Evolutionary conservation across 345 rosid genomes (phyloP), one percentile per base, ranked within the genome.

Genomic region (Leavenworthia alabamica): DNA sequence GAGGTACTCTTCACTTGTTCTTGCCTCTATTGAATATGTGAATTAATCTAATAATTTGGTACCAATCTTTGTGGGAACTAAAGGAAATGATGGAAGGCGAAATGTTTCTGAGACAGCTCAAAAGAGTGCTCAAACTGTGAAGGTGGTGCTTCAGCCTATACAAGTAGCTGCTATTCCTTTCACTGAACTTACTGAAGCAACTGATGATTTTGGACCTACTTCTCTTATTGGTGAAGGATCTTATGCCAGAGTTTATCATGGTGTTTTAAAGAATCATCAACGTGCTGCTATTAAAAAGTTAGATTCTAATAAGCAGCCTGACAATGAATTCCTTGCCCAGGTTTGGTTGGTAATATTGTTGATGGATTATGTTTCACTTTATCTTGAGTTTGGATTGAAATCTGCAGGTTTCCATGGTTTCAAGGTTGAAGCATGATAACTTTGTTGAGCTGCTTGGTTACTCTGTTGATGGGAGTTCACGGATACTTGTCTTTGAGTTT

Each of bases 341-440:
- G 14, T 37, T 6, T 45, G 1, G 37, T 58, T 11, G 15, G 7
- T 24, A 5, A 1, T 33, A 2, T 35, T 1, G 41, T 50, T 49
- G 10, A 11, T n/a, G 24, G 9, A 19, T 50, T 50, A 23, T 36
- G 27, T 14, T 10, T 3, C n/a, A n/a, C 6, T 3, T 62, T 11
- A 9, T 3, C 4, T n/a, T n/a, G 7, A 3, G 3, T 48, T 28
- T 20, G 22, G 2, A 1, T 31, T 39, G n/a, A n/a, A n/a, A n/a
- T n/a, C n/a, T 62, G 26, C 71, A 85, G 88, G 86, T 85, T 66
- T 85, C 91, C 26, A 81, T 81, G 83, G 88, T 85, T 32, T 82
- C 91, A 13, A 81, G 84, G 72, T 60, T 85, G 78, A 83, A 75
- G 69, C 75, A 82, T 66, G 86, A 76, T 29, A 81, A 82, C 70